Percentiles rank a stretch among this genome's conserved stretches.
Conservation (phyloP, 345 rosid species). For the Eucalyptus shirleyi region DNA sequence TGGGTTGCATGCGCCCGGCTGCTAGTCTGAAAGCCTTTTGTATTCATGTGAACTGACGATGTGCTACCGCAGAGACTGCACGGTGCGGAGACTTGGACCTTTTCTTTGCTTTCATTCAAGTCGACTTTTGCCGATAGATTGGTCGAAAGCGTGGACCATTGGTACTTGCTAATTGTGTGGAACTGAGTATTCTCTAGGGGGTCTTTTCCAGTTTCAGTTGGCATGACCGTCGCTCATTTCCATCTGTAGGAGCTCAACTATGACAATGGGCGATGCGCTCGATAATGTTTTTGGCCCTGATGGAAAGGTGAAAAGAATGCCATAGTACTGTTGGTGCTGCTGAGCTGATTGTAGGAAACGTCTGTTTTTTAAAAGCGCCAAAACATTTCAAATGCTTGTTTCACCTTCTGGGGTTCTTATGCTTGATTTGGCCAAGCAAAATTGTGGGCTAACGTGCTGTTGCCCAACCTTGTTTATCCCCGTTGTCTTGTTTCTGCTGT, state of each 20-base stretch:
- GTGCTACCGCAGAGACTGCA: neutral
- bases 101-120: neutral
- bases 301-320: slow-evolving; percentile 52
- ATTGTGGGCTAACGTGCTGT: neutral
- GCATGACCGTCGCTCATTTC: neutral
- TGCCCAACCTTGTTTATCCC: neutral
- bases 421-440: neutral
- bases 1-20: neutral
- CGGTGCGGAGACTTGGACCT: neutral
- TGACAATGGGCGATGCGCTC: slow-evolving; percentile 75
- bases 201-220: neutral
- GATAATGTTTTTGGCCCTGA: slow-evolving; percentile 65
- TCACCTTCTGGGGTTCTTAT: neutral
- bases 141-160: neutral
- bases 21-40: neutral
- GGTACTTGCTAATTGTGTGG: neutral
- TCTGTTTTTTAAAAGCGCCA: slow-evolving; percentile 18
- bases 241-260: slow-evolving; percentile 63
- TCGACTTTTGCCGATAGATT: neutral
- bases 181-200: no score
- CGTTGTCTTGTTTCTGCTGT: neutral
- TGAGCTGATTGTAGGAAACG: slow-evolving; percentile 47
- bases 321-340: slow-evolving; percentile 46
- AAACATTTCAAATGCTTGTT: neutral
- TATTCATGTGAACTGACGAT: neutral